Evolutionary conservation across 139 green algal species (phyloP), one percentile per base, ranked within the genome.

Genomic region (Tetraselmis chui): DNA sequence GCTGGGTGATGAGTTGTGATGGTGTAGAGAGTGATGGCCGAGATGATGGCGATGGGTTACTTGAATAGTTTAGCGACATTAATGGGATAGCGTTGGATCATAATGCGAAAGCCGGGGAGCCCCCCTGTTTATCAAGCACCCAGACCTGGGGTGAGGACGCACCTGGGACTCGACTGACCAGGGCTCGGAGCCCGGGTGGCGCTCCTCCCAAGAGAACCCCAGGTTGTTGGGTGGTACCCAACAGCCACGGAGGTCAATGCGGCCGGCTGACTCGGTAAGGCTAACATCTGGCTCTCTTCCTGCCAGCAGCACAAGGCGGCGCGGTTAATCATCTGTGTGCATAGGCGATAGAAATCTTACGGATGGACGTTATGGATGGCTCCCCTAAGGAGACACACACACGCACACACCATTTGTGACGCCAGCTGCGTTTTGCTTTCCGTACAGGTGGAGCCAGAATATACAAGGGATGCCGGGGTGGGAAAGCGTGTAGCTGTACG

Each of bases 401-500:
- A n/a, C n/a, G 45, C 18, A 18, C 45, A 18, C 45, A 82, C 79
- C 79, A 28, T 82, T 82, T 22, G 31, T 58, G 31, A 82, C 22
- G 32, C 79, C 79, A 23, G 26, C 79, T 2, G 28, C 79, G 79
- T 82, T 82, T 5, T 27, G 76, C 32, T 82, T 82, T 27, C 79
- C 79, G 23, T 82, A 67, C 11, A 67, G 45, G 45, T 79, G 79
- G 79, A 18, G 45, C 45, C 45, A 67, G 45, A 67, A 67, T 18
- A 67, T 18, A 18, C 45, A 67, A 18, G 45, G 79, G n/a, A 58
- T 83, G 26, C 79, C 79, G 28, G 82, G 82, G 59, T 86, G 82
- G 31, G 82, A 82, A 1, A 86, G 82, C 31, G 84, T 75, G 78
- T 86, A 86, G 26, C 59, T 75, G 28, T 86, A 79, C 1, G 75